Evolutionary conservation across 768 basidiomycete species (phyloP), one percentile per base, ranked within the genome.

Genomic region (Fomitopsis pulvina): DNA sequence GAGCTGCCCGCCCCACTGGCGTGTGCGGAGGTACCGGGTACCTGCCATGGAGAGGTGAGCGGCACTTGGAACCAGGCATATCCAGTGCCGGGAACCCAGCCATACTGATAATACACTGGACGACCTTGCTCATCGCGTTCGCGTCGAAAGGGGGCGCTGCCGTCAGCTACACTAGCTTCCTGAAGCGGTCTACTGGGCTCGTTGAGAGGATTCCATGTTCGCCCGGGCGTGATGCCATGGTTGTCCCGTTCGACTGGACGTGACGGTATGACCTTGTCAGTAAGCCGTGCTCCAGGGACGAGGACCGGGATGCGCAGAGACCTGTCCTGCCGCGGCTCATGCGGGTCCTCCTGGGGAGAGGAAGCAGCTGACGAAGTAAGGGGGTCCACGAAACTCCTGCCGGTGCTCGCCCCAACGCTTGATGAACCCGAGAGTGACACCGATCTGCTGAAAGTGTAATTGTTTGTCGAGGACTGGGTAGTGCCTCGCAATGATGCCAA

Each of bases 271-370:
- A 58, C 45, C 43, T 50, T 53, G 7, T 37, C 45, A 1, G 50
- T 43, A 20, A 40, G 37, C 9, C 43, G 48, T 21, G 57, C 57
- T 29, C 57, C 57, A 12, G 54, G 57, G 25, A 58, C 47, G 37
- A 58, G 41, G 30, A 49, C 43, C 30, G 53, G 54, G 0, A 45
- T 28, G 9, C 52, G 47, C 24, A 40, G 50, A 4, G 50, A 14
- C 34, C 46, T 43, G 27, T 53, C 52, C 28, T 39, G 54, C 8
- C 52, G 54, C 6, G 48, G 27, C 21, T 49, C 21, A 18, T 45
- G 21, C 41, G n/a, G 34, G 14, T 48, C 21, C 20, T 48, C 37
- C 10, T 14, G 21, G 25, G 4, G n/a, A 7, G 48, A 18, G 18
- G 28, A 39, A 3, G 16, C 38, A 25, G 47, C 25, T 10, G 29